These are phyloP conservation scores for Syzygium oleosum DNA, from an alignment of 345 rosid genomes.

Conservation along the genomic window DNA sequence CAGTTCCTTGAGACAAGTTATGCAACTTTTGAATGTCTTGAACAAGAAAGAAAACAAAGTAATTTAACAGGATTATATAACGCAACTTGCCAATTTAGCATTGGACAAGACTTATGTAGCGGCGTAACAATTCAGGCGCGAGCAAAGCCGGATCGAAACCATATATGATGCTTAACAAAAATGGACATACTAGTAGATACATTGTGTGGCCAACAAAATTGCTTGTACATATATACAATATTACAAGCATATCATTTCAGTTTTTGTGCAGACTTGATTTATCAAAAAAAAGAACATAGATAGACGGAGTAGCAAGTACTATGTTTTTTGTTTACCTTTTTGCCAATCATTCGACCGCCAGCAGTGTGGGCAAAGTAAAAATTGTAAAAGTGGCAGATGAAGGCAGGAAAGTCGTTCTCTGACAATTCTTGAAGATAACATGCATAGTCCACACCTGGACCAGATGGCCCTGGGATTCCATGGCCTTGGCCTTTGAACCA, in stretches of 20 bases:
- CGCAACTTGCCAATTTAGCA: neutral
- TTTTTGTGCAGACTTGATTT: neutral
- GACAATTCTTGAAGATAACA: slow-evolving; percentile 11
- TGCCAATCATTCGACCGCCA: slow-evolving; percentile 24
- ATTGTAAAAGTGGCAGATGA: slow-evolving; percentile 24
- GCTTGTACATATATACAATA: neutral
- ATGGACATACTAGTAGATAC: neutral
- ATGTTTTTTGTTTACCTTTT: neutral
- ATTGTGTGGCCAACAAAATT: neutral
- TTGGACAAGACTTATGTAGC: neutral
- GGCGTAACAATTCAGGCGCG: neutral
- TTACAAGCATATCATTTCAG: neutral
- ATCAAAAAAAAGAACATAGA: neutral
- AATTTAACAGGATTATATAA: neutral
- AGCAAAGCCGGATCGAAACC: neutral
- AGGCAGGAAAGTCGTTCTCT: slow-evolving; percentile 17
- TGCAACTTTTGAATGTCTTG: neutral
- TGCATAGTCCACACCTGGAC: slow-evolving; percentile 9
- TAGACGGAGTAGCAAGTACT: neutral
- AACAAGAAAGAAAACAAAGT: neutral
- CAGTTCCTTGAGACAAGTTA: neutral
- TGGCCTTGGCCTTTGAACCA: slow-evolving; percentile 20
- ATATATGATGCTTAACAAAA: no score
- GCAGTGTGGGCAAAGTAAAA: slow-evolving; percentile 19
- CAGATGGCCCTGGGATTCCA: slow-evolving; percentile 12